Base-by-base conservation (phyloP, 2,329 filamentous ascomycete genomes). In the Fusarium sterilihyphosum region DNA sequence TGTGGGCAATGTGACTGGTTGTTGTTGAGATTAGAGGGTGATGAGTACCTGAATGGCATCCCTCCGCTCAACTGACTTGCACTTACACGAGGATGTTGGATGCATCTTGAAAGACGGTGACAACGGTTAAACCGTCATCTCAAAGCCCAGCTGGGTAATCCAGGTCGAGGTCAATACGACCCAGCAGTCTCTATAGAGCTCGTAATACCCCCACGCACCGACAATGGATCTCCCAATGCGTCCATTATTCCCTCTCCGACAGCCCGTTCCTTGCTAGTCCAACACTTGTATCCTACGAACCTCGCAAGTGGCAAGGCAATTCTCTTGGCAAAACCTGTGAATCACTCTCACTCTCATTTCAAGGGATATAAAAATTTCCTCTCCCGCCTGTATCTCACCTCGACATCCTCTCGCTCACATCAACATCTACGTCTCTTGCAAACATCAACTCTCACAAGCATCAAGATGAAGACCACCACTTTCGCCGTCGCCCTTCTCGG, bases 401-500 rank as follows among this genome's bases (percentile, higher is more conserved):
- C 8, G 3, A 26, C 50, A 17, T 26, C n/a, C 33, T 58, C 26
- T 47, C 33, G 57, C 54, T 58, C 63, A 54, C 71, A 71, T 65
- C 66, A 50, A 54, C 68, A 62, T 62, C 50, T 1, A 14, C 29
- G 13, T 33, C 44, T 67, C 58, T 38, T 38, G 20, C 20, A 17
- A 17, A 3, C 10, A 29, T 38, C 16, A 78, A 16, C 33, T 35
- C 58, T 38, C 44, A n/a, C 20, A 17, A 17, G 4, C 10, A 29
- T 33, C 16, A 78, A 73, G 50, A 78, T 78, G 77, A 78, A 78
- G 67, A 72, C 77, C 40, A 52, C 70, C 6, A 35, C 75, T 33
- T 73, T 78, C 46, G 70, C 76, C 4, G 37, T 76, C 59, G 74
- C 75, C 57, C 70, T 78, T 24, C 47, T 78, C 17, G 65, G 77